Conservation (phyloP, 116 monocot species). For the Papilionanthe hybrid region DNA sequence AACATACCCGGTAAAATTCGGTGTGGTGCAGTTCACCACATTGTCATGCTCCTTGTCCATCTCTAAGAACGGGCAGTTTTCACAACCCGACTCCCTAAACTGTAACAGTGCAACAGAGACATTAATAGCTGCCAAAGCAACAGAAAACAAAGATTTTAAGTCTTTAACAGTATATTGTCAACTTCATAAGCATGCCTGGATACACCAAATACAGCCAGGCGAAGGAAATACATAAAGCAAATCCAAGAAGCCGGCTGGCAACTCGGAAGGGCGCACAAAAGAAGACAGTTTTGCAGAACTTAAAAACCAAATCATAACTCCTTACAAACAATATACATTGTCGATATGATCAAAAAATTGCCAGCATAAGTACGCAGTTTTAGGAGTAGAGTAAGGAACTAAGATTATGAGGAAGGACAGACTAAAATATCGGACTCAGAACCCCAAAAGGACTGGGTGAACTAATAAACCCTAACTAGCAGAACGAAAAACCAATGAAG, state of each 20-base stretch:
- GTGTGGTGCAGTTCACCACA: constrained; percentile 87
- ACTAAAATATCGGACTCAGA: background rate
- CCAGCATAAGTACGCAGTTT: background rate
- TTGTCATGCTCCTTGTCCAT: constrained; percentile 90
- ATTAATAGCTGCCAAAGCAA: background rate
- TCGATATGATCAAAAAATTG: background rate
- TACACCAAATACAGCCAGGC: background rate
- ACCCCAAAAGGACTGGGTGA: background rate
- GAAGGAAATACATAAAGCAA: background rate
- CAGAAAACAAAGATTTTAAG: background rate
- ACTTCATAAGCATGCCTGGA: background rate
- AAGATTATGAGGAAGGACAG: background rate
- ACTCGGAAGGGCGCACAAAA: background rate
- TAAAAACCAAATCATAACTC: background rate
- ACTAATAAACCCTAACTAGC: constrained; percentile 9
- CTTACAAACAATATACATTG: background rate
- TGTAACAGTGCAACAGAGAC: constrained; percentile 18
- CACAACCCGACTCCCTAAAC: constrained; percentile 93
- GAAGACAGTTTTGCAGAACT: background rate
- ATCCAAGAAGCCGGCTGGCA: background rate
- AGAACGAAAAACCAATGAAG: background rate
- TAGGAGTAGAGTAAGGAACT: background rate
- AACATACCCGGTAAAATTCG: constrained; percentile 87
- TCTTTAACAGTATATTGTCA: background rate
- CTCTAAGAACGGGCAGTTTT: constrained; percentile 95